These are phyloP conservation scores for Dioscorea dumetorum DNA, from an alignment of 106 monocot genomes.

Conservation along the genomic window DNA sequence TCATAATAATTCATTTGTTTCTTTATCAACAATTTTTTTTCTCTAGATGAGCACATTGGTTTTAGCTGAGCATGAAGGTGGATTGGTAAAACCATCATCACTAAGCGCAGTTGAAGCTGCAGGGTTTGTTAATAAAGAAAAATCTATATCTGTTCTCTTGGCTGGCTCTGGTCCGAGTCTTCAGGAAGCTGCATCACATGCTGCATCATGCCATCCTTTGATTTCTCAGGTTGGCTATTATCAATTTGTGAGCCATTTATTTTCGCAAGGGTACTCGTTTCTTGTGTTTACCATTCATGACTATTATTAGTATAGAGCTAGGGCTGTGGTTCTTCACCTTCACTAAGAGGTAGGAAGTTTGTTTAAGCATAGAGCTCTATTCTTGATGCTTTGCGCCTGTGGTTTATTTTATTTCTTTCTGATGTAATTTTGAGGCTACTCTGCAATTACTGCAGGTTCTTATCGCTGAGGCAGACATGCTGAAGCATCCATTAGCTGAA, in stretches of 20 bases:
- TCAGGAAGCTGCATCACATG: conserved; percentile 79
- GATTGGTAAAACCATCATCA: conserved; percentile 78
- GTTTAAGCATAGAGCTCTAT: too few relatives aligned
- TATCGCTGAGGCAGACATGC: conserved; percentile 69
- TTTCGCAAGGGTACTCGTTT: too few relatives aligned
- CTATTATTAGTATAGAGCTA: too few relatives aligned
- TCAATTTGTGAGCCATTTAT: too few relatives aligned
- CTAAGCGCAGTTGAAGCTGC: conserved; percentile 85
- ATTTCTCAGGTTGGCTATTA: conserved; percentile 55
- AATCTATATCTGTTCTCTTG: conserved; percentile 70
- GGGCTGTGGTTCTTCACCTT: neutral
- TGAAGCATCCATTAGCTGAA: conserved; percentile 85
- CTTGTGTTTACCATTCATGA: too few relatives aligned
- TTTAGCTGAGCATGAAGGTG: conserved; percentile 83
- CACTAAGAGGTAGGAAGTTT: too few relatives aligned
- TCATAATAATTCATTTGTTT: neutral
- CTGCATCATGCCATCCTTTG: conserved; percentile 69
- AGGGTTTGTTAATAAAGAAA: conserved; percentile 49
- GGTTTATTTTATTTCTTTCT: too few relatives aligned
- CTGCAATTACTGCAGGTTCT: conserved; percentile 57
- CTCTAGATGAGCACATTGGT: conserved; percentile 81
- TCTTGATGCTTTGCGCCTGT: too few relatives aligned
- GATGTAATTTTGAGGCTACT: too few relatives aligned
- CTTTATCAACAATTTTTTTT: neutral
- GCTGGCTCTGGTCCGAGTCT: conserved; percentile 76